These are phyloP conservation scores for Musa schizocarpa DNA, from an alignment of 176 grass and related monocot species.

Conservation along the genomic window DNA sequence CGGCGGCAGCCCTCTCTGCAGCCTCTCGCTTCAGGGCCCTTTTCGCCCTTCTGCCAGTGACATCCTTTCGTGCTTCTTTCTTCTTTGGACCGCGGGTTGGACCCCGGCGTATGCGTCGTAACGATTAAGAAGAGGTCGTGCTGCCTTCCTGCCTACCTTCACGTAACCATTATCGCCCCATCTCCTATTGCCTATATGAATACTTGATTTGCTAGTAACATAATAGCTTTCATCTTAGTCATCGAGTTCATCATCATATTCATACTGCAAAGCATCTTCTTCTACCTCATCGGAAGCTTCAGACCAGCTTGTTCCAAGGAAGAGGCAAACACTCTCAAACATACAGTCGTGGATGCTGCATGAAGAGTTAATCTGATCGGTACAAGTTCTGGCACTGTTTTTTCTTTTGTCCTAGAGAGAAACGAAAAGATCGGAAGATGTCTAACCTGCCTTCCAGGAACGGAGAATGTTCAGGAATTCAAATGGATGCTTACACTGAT, in stretches of 20 bases:
- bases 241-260: conserved; percentile 40
- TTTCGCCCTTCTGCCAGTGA: conserved; percentile 65
- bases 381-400: background rate
- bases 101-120: conserved; percentile 35
- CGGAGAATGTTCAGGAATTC: conserved; percentile 79
- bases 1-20: conserved; percentile 71
- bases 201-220: conserved; percentile 30
- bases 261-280: conserved; percentile 31
- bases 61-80: conserved; percentile 44
- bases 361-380: background rate
- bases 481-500: conserved; percentile 94
- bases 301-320: conserved; percentile 78
- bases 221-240: conserved; percentile 67
- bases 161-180: conserved; percentile 91
- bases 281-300: conserved; percentile 46
- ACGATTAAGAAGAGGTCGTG: conserved; percentile 32
- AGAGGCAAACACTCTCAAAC: conserved; percentile 86
- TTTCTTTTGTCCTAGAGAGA: no score
- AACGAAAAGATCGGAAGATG: background rate
- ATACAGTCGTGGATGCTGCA: conserved; percentile 88
- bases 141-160: conserved; percentile 65
- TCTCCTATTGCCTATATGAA: conserved; percentile 83
- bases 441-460: conserved; percentile 84
- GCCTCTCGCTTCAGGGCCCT: conserved; percentile 88
- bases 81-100: conserved; percentile 47